Percentiles rank a stretch among this genome's conserved stretches.
These are phyloP conservation scores for Starmerella tilneyi DNA, from an alignment of 805 yeast genomes.

Conservation along the genomic window DNA sequence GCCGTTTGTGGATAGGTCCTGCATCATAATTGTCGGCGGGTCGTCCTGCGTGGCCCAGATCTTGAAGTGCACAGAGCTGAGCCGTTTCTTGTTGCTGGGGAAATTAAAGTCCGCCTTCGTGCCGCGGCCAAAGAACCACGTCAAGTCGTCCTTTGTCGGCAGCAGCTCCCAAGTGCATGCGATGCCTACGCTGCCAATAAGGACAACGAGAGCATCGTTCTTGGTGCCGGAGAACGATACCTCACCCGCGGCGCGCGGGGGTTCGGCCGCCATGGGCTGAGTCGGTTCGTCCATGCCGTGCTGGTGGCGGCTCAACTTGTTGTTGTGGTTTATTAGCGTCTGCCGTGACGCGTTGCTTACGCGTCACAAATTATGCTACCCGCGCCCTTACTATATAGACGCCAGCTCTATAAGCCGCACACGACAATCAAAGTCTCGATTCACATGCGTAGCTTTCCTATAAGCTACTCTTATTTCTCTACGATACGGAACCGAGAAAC, in stretches of 20 bases:
- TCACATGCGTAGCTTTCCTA: too few relatives aligned
- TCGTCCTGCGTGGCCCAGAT: conserved; percentile 56
- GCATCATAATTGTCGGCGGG: conserved; percentile 40
- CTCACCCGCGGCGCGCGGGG: conserved; percentile 18
- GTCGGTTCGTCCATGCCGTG: conserved; percentile 22
- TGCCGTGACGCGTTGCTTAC: conserved; percentile 3
- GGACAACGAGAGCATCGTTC: conserved; percentile 19
- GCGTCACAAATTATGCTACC: not conserved
- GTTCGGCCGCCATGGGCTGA: conserved; percentile 25
- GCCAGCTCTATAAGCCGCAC: too few relatives aligned
- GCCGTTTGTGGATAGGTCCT: conserved; percentile 84
- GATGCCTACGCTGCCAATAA: conserved; percentile 23
- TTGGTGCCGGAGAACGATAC: conserved; percentile 15
- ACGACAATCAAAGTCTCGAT: too few relatives aligned
- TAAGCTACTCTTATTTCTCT: too few relatives aligned
- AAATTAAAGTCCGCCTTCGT: conserved; percentile 52
- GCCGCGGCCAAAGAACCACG: conserved; percentile 74
- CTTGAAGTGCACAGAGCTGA: conserved; percentile 65
- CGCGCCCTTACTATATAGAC: not conserved
- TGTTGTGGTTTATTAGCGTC: not conserved
- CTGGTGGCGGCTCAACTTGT: not conserved
- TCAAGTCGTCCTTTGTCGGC: conserved; percentile 11
- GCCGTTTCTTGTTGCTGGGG: conserved; percentile 45
- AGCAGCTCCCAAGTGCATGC: conserved; percentile 21
- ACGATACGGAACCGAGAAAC: too few relatives aligned